Base-by-base conservation (phyloP, 169 alveolate species). In the Plasmodium sp. region DNA sequence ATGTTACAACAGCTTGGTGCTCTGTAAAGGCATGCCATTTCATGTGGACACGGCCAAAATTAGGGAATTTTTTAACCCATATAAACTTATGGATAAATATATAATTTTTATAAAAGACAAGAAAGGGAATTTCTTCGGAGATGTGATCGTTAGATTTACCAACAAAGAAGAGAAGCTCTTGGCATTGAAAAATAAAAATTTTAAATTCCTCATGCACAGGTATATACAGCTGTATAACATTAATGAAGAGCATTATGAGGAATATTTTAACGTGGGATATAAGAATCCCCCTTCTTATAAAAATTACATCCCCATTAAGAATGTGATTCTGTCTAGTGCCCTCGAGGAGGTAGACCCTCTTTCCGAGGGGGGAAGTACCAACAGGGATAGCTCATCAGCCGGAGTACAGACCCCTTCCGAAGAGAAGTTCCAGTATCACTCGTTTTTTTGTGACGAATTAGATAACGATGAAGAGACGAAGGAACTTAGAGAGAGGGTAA, bases 231-330 rank as follows among this genome's bases (percentile, higher is more conserved):
- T 92, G 56, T 92, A 43, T 81, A 48, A 81, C 16, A 43, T 92
- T 18, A 92, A 92, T 82, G 95, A 92, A 73, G 95, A 92, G 43
- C 92, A 92, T 92, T 92, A 92, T 31, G 92, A 92, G 48, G 95
- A 92, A 92, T 92, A 92, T 41, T 92, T 43, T 58, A 73, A 92
- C 43, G 83, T 92, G 75, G 95, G 95, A 0, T 92, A 92, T 73
- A 92, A 92, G 36, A 92, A 92, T n/a, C 95, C 95, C 2, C 95
- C 95, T 31, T 45, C 92, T n/a, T 92, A 92, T 82, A 92, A 92
- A 82, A 92, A 92, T 92, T 92, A 92, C 27, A 62, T 92, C 31
- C 95, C 95, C 12, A 92, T 92, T 22, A 92, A 92, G 43, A 82
- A 92, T 82, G 71, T 92, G 6, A 43, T 92, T 1, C 86, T 92